Percentiles rank a stretch among this genome's conserved stretches.
Conservation (phyloP, 2,329 filamentous ascomycete species). For the Venturia aucupariae region DNA sequence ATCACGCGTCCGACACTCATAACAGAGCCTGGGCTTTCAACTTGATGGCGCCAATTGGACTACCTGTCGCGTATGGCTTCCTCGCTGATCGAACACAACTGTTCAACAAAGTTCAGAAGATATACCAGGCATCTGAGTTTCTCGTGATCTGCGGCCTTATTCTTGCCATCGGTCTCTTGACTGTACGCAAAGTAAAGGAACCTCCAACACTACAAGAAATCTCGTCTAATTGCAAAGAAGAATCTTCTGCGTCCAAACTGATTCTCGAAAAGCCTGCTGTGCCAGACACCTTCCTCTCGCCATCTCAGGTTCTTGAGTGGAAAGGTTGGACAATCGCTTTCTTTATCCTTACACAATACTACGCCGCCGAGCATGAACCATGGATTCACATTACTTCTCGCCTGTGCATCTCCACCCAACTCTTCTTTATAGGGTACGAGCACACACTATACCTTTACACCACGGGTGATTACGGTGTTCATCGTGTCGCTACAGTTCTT, state of each 20-base stretch:
- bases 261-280: slow-evolving; percentile 16
- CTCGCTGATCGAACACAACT: slow-evolving; percentile 42
- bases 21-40: neutral
- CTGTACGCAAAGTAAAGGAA: neutral
- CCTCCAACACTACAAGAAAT: neutral
- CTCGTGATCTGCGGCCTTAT: slow-evolving; percentile 1
- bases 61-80: slow-evolving; percentile 38
- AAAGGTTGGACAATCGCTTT: slow-evolving; percentile 51
- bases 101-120: slow-evolving; percentile 13
- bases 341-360: slow-evolving; percentile 46
- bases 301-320: slow-evolving; percentile 51
- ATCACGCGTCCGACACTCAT: neutral
- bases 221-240: neutral
- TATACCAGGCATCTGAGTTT: slow-evolving; percentile 4
- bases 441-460: slow-evolving; percentile 51
- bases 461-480: slow-evolving; percentile 48
- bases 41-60: slow-evolving; percentile 15
- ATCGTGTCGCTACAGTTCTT: slow-evolving; percentile 43
- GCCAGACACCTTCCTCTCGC: slow-evolving; percentile 33
- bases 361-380: slow-evolving; percentile 35
- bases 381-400: slow-evolving; percentile 25
- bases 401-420: slow-evolving; percentile 45
- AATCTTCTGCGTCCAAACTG: neutral
- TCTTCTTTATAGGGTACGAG: slow-evolving; percentile 55
- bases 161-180: slow-evolving; percentile 4